phyloP scores from a whole-genome alignment of 306 rosid genomes.

The Quercus ilex region DNA sequence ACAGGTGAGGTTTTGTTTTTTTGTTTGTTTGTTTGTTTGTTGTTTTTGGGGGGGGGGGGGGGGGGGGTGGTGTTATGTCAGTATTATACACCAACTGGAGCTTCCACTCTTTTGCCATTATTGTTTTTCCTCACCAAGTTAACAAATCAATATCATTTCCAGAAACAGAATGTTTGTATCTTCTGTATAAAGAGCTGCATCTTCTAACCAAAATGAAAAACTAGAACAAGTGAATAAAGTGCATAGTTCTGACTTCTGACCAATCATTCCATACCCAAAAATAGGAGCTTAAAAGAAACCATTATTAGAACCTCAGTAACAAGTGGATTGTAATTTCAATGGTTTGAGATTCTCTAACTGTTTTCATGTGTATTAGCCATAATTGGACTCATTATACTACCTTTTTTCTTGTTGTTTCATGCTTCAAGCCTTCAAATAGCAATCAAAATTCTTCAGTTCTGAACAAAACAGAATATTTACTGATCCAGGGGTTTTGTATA shows the following conservation, averaged over 20 bases:
- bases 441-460: neutral
- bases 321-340: neutral
- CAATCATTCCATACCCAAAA: neutral
- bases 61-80: too few relatives aligned
- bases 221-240: neutral
- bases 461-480: neutral
- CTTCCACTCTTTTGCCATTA: neutral
- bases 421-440: neutral
- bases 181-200: neutral
- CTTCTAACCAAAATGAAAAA: neutral
- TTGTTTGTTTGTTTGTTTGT: neutral
- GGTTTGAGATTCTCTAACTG: neutral
- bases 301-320: neutral
- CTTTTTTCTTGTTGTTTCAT: neutral
- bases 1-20: conserved; percentile 10
- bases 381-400: neutral
- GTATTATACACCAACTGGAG: neutral
- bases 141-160: neutral
- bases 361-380: neutral
- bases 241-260: neutral
- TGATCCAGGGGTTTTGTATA: neutral
- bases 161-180: neutral
- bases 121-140: neutral
- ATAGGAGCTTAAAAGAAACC: neutral
- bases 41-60: neutral